Base-by-base conservation (phyloP, 2,329 filamentous ascomycete genomes). In the Sarocladium oryzae region DNA sequence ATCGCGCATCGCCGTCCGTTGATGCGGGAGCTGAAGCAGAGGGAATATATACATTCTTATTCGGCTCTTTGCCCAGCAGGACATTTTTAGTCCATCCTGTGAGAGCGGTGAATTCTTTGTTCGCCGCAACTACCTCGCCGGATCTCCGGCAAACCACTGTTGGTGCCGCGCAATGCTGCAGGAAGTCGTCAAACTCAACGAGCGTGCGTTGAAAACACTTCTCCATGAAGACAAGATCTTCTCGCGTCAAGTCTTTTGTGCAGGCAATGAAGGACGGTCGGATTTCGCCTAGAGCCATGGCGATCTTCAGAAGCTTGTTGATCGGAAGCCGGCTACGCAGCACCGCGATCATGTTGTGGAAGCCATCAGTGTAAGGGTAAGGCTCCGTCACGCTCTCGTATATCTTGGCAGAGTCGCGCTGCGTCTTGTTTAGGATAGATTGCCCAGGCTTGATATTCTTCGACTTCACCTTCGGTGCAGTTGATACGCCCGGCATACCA, bases 211-310 rank as follows among this genome's bases (percentile, higher is more conserved):
- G 93, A 63, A 97, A 89, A 61, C 88, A 95, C 69, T 95, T 95
- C 67, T 99, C 93, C 87, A 96, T 96, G 66, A 97, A 96, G 20
- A 99, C 84, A 24, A 97, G 75, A 66, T 99, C 93, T 61, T 93
- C 86, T 16, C 85, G 77, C 56, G 89, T 91, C 54, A 97, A 74
- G n/a, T 89, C 90, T 61, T 88, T 88, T 18, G 89, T 95, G 55
- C 89, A 95, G 10, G 90, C 85, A 56, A 97, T 92, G 64, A 99
- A 93, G 0, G 90, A 93, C 2, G 93, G 92, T 7, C 93, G 85
- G 59, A 96, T 95, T 40, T 87, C 89, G 6, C 89, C 86, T 50
- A 99, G 78, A 0, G 91, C 86, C 69, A 91, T 89, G 53, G 89
- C 90, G 57, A 96, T 95, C 53, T 85, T 83, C 21, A 92, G 69